Conservation (phyloP, 768 basidiomycete species). For the Lyophyllum atratum region DNA sequence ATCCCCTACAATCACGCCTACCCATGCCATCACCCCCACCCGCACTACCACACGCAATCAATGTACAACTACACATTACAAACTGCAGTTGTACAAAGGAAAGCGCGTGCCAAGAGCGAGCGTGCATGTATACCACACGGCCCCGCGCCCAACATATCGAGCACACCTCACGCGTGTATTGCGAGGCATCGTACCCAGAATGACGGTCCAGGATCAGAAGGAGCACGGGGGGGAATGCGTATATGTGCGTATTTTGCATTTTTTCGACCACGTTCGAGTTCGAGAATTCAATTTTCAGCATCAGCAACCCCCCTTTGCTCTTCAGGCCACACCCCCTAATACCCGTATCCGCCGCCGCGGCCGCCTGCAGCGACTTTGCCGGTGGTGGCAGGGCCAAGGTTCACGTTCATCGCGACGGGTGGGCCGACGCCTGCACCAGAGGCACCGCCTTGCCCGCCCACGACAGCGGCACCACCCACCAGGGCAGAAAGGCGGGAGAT, state of each 20-base stretch:
- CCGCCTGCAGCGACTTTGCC: constrained; percentile 32
- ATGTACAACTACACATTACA: not conserved
- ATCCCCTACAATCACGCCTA: not conserved
- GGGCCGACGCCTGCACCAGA: constrained; percentile 32
- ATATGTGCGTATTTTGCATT: not conserved
- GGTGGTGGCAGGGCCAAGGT: constrained; percentile 28
- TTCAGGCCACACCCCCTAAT: constrained; percentile 21
- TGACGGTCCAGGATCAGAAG: not conserved
- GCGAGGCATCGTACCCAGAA: not conserved
- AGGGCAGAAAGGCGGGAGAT: constrained; percentile 79
- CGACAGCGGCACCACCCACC: constrained; percentile 67
- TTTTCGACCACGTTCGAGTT: not conserved
- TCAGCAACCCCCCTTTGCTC: not conserved
- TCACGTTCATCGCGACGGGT: constrained; percentile 50
- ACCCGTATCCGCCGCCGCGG: constrained; percentile 43
- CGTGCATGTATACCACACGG: not conserved
- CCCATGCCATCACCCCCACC: not conserved
- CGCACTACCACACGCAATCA: not conserved
- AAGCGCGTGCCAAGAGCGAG: not conserved
- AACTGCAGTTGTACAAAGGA: not conserved
- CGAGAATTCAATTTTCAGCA: not conserved
- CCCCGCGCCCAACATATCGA: not conserved
- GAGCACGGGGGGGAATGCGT: not conserved
- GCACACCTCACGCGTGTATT: not conserved
- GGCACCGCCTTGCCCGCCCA: constrained; percentile 30